phyloP scores from a whole-genome alignment of 1,284 basidiomycete species.

The Retiboletus flavoniger region DNA sequence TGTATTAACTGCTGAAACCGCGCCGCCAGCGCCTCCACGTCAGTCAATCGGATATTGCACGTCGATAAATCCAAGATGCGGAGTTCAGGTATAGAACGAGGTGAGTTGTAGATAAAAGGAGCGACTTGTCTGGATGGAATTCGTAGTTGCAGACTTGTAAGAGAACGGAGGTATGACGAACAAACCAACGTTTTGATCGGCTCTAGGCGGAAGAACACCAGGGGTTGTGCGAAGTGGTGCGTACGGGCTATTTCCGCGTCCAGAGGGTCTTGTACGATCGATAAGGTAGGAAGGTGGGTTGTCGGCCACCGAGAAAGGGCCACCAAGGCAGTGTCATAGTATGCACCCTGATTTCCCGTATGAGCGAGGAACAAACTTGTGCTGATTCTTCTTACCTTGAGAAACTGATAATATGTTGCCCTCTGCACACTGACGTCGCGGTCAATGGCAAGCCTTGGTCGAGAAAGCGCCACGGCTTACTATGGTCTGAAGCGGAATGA shows the following conservation, averaged over 20 bases:
- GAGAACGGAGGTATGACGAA: constrained; percentile 42
- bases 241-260: constrained; percentile 36
- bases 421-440: constrained; percentile 51
- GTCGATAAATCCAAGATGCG: constrained; percentile 63
- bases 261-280: constrained; percentile 66
- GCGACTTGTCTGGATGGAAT: constrained; percentile 58
- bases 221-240: constrained; percentile 63
- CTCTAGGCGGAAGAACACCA: constrained; percentile 69
- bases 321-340: constrained; percentile 61
- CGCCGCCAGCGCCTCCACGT: constrained; percentile 50
- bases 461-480: constrained; percentile 40
- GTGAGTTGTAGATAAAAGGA: constrained; percentile 39
- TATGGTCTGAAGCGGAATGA: constrained; percentile 67
- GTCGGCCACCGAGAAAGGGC: constrained; percentile 59
- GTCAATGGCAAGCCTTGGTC: constrained; percentile 3
- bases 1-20: constrained; percentile 46
- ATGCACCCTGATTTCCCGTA: constrained; percentile 50
- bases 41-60: constrained; percentile 45
- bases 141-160: constrained; percentile 54
- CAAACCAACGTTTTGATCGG: constrained; percentile 45
- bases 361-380: constrained; percentile 6
- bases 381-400: constrained; percentile 42
- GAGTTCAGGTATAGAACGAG: constrained; percentile 40
- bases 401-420: constrained; percentile 69
- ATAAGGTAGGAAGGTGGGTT: constrained; percentile 45